Evolutionary conservation across 495 filamentous ascomycete species (phyloP).

Genomic region (Neurospora discreta): DNA sequence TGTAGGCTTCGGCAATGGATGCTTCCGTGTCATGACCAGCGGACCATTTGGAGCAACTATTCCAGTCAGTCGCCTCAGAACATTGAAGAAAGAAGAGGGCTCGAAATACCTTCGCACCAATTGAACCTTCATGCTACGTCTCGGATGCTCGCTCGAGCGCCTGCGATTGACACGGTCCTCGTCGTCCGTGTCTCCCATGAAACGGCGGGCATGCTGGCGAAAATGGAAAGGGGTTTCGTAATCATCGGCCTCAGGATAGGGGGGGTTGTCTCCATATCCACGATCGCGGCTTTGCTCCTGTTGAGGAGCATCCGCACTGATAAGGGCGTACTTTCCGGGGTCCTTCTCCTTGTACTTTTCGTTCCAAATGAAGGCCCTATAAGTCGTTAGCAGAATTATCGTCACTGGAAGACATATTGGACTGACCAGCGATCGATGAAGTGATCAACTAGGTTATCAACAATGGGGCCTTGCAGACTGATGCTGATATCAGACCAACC

Average conservation of each 20-base stretch:
- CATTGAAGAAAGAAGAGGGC: background rate
- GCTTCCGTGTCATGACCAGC: conserved; percentile 60
- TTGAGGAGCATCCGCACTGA: background rate
- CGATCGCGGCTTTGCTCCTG: background rate
- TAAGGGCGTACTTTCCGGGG: conserved; percentile 43
- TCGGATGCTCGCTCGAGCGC: background rate
- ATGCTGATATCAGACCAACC: conserved; percentile 89
- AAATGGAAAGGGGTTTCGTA: background rate
- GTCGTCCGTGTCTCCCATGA: conserved; percentile 18
- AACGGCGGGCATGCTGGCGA: conserved; percentile 9
- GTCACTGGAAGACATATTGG: background rate
- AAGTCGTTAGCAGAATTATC: background rate
- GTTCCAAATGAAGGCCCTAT: conserved; percentile 79
- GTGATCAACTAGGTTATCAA: conserved; percentile 65
- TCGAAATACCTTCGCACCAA: conserved; percentile 30
- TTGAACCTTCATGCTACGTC: conserved; percentile 25
- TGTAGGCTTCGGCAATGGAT: conserved; percentile 84
- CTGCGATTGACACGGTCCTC: conserved; percentile 6
- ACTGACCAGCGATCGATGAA: conserved; percentile 64
- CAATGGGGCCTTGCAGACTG: conserved; percentile 66
- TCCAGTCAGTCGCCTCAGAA: background rate
- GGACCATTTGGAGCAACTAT: conserved; percentile 61
- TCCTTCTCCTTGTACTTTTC: conserved; percentile 67
- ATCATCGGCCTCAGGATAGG: background rate
- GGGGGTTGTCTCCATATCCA: background rate